These are phyloP conservation scores for Saccharomyces hybrid DNA, from an alignment of 1,139 yeast species.

Conservation along the genomic window DNA sequence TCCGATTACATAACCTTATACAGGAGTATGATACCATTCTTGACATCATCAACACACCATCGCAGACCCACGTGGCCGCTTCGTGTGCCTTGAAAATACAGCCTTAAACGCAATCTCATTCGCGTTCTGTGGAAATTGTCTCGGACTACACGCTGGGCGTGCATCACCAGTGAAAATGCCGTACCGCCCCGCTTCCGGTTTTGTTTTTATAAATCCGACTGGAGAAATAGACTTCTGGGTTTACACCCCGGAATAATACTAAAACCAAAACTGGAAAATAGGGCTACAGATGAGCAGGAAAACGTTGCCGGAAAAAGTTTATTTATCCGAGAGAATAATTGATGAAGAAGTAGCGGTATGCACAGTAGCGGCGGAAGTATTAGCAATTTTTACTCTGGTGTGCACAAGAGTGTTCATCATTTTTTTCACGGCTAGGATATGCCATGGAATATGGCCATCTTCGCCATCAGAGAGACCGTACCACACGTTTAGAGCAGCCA, in stretches of 20 bases:
- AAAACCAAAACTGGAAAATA: not conserved
- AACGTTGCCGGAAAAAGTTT: not conserved
- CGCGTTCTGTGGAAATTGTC: not conserved
- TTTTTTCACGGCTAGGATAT: constrained; percentile 66
- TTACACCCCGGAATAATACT: not conserved
- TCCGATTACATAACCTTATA: constrained; percentile 1
- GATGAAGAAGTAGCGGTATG: not conserved
- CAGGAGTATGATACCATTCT: not conserved
- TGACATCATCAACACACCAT: not conserved
- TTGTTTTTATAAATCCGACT: not conserved
- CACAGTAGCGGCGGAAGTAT: not conserved
- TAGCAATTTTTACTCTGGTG: constrained; percentile 29
- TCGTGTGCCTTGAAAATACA: not conserved
- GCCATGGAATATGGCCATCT: constrained; percentile 65
- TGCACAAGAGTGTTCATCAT: constrained; percentile 43
- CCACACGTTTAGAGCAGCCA: constrained; percentile 43
- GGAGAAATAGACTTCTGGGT: not conserved
- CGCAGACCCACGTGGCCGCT: not conserved
- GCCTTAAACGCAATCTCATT: not conserved
- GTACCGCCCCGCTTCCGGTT: not conserved
- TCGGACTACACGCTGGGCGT: not conserved
- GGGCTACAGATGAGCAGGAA: not conserved
- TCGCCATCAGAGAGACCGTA: constrained; percentile 35
- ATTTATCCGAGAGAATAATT: not conserved
- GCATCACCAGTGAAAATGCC: not conserved